These are phyloP conservation scores for Chaetoceros tenuissimus DNA, from an alignment of 108 stramenopile species.

Conservation along the genomic window DNA sequence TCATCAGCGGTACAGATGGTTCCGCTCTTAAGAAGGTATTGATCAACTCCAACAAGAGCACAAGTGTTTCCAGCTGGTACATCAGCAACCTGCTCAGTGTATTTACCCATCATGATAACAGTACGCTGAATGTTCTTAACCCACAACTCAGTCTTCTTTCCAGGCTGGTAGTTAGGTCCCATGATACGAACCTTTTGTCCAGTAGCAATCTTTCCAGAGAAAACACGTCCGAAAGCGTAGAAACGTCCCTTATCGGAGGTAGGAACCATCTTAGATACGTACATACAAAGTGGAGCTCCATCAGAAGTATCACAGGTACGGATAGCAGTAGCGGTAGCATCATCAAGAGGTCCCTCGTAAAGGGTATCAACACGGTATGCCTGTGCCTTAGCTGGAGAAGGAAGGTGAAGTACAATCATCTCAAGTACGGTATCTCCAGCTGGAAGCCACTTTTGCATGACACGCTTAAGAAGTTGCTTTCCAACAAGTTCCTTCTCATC, in stretches of 20 bases:
- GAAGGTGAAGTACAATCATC: constrained; percentile 99
- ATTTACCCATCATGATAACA: constrained; percentile 99
- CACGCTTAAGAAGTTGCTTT: constrained; percentile 98
- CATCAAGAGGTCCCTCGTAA: constrained; percentile 98
- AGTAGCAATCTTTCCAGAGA: constrained; percentile 98
- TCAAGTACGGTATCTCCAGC: constrained; percentile 99
- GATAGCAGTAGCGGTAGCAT: constrained; percentile 94
- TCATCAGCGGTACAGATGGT: constrained; percentile 96
- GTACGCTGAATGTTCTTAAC: constrained; percentile 99
- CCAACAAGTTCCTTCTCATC: constrained; percentile 94
- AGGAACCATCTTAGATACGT: constrained; percentile 99
- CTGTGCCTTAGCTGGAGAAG: constrained; percentile 95
- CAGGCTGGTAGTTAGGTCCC: constrained; percentile 99
- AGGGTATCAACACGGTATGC: constrained; percentile 96
- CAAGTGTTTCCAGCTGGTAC: constrained; percentile 99
- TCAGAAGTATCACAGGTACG: constrained; percentile 95
- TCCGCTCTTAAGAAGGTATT: constrained; percentile 99
- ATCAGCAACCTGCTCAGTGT: constrained; percentile 98
- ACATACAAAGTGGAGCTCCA: constrained; percentile 96
- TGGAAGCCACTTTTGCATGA: constrained; percentile 99
- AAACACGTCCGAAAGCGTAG: constrained; percentile 99
- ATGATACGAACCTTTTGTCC: constrained; percentile 99
- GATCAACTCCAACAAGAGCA: constrained; percentile 99
- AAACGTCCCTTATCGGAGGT: constrained; percentile 99
- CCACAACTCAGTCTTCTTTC: constrained; percentile 99